Percentiles rank a stretch among this genome's conserved stretches.
These are phyloP conservation scores for Exserohilum rostratum DNA, from an alignment of 2,329 filamentous ascomycete genomes.

Conservation along the genomic window DNA sequence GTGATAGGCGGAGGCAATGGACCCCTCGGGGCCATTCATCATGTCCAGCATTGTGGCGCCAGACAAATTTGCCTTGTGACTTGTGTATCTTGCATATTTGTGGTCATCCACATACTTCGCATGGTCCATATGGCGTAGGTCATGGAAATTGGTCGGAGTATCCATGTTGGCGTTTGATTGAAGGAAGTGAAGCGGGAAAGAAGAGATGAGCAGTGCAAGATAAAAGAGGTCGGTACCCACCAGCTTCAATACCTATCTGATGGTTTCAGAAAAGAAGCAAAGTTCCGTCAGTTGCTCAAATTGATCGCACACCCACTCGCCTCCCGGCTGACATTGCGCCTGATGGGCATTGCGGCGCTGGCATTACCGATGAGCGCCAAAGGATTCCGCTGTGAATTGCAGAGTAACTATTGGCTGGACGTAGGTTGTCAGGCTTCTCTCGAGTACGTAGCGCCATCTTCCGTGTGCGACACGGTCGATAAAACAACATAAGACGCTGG, in stretches of 20 bases:
- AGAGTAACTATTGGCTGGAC: slow-evolving; percentile 9
- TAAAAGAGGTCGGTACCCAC: slow-evolving; percentile 3
- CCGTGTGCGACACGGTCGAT: slow-evolving; percentile 6
- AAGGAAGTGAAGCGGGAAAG: not conserved
- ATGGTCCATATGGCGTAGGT: slow-evolving; percentile 11
- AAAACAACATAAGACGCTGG: slow-evolving; percentile 29
- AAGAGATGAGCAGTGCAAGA: not conserved
- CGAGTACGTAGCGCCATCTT: slow-evolving; percentile 6
- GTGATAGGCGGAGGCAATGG: slow-evolving; percentile 19
- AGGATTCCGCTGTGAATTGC: not conserved
- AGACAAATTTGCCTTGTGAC: slow-evolving; percentile 30
- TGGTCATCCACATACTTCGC: slow-evolving; percentile 14
- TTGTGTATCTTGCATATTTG: slow-evolving; percentile 1
- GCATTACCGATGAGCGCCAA: slow-evolving; percentile 8
- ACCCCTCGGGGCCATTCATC: slow-evolving; percentile 20
- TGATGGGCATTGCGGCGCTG: slow-evolving; percentile 8
- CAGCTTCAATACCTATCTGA: slow-evolving; percentile 5
- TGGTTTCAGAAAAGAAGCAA: slow-evolving; percentile 14
- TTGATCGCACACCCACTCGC: slow-evolving; percentile 21
- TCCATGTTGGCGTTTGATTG: slow-evolving; percentile 17
- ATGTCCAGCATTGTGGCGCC: slow-evolving; percentile 29
- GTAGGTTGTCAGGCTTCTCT: slow-evolving; percentile 1
- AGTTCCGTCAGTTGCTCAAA: slow-evolving; percentile 6
- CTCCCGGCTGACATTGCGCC: slow-evolving; percentile 13
- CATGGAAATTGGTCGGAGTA: slow-evolving; percentile 17